Percentiles rank a stretch among this genome's conserved stretches.
phyloP scores from a whole-genome alignment of 768 basidiomycete species.

The Megacollybia marginata region DNA sequence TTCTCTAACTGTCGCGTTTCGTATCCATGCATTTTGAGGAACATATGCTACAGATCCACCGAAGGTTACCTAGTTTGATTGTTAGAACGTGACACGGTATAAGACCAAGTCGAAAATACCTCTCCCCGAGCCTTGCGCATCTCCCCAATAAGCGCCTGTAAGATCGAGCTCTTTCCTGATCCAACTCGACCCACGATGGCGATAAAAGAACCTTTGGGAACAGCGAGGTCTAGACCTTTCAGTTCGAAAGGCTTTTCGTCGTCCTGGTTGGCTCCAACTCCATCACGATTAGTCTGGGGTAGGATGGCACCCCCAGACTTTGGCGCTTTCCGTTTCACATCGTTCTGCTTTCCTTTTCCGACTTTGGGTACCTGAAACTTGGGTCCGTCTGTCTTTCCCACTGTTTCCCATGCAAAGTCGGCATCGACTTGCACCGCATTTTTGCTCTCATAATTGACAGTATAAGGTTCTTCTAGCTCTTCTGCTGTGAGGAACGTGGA shows the following conservation, averaged over 20 bases:
- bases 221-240: conserved; percentile 4
- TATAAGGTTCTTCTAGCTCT: conserved; percentile 25
- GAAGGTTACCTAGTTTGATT: conserved; percentile 19
- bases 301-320: conserved; percentile 3
- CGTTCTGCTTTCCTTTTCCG: conserved; percentile 4
- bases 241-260: conserved; percentile 6
- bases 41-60: conserved; percentile 52
- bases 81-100: neutral
- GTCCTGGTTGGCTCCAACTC: neutral
- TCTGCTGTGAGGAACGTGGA: conserved; percentile 25
- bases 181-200: conserved; percentile 48
- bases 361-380: neutral
- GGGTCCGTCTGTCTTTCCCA: conserved; percentile 19
- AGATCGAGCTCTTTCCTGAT: conserved; percentile 32
- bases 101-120: conserved; percentile 18
- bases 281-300: neutral
- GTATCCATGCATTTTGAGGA: conserved; percentile 59
- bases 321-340: conserved; percentile 7
- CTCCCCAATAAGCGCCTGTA: conserved; percentile 33
- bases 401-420: conserved; percentile 22
- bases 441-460: conserved; percentile 18
- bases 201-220: conserved; percentile 36
- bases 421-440: conserved; percentile 25
- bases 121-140: conserved; percentile 37
- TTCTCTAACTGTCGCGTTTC: conserved; percentile 59